Evolutionary conservation across 768 basidiomycete species (phyloP).

Genomic region (Lactarius deliciosus): DNA sequence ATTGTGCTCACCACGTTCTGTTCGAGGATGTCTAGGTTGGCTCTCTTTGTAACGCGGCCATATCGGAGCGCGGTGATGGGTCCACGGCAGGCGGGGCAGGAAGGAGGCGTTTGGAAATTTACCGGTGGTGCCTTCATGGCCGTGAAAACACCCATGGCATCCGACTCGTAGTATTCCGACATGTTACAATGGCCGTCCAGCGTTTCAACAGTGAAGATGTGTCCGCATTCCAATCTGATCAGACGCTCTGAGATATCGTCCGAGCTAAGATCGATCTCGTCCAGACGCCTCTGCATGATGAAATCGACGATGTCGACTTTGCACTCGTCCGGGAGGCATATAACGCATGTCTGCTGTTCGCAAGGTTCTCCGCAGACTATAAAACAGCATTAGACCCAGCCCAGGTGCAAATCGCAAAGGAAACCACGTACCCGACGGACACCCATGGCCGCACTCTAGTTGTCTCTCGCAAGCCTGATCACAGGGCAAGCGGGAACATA

Average conservation of each 20-base stretch:
- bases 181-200: slow-evolving; percentile 41
- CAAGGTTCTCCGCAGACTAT: slow-evolving; percentile 44
- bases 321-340: slow-evolving; percentile 33
- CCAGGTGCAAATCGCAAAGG: background rate
- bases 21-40: slow-evolving; percentile 40
- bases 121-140: slow-evolving; percentile 34
- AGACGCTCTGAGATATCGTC: slow-evolving; percentile 36
- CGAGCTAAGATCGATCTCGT: slow-evolving; percentile 31
- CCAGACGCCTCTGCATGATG: slow-evolving; percentile 37
- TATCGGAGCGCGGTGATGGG: slow-evolving; percentile 39
- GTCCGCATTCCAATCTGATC: slow-evolving; percentile 38
- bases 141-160: slow-evolving; percentile 31
- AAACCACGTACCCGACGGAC: slow-evolving; percentile 38
- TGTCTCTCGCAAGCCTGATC: slow-evolving; percentile 35
- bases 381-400: background rate
- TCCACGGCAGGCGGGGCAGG: slow-evolving; percentile 40
- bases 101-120: slow-evolving; percentile 35
- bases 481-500: slow-evolving; percentile 42
- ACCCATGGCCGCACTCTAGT: slow-evolving; percentile 40
- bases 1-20: slow-evolving; percentile 39
- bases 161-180: slow-evolving; percentile 34
- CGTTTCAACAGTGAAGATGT: slow-evolving; percentile 43
- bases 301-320: slow-evolving; percentile 39
- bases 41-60: slow-evolving; percentile 39
- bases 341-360: slow-evolving; percentile 35